Base-by-base conservation (phyloP, 2,329 filamentous ascomycete genomes). In the Colletotrichum sp. region DNA sequence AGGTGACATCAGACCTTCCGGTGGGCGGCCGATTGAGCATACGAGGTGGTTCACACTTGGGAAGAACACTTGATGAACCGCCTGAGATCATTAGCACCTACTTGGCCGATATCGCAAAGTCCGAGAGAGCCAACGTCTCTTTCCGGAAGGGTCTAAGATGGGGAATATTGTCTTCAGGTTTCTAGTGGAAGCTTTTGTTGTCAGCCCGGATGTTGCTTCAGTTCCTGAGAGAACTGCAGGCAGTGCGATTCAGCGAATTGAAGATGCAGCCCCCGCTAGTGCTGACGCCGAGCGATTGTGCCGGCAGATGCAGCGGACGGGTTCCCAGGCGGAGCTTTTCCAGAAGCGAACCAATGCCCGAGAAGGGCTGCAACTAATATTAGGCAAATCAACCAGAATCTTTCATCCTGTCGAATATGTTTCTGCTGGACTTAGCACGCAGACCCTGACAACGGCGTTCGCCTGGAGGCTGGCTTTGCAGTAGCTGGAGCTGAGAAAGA, bases 21-120 rank as follows among this genome's bases (percentile, higher is more conserved):
- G 43, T 13, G 43, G 43, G 43, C 43, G 10, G 43, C 43, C n/a
- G 43, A 48, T 13, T 21, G 6, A 21, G 18, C 18, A 12, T 3
- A n/a, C 43, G 3, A 21, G n/a, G 18, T 21, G 1, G 6, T 21
- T 21, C 18, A 13, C 0, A 13, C 43, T 13, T 1, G n/a, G 6
- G 6, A 48, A 13, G 10, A 48, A 21, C 9, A 13, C 43, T 13
- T 21, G 9, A 48, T 48, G 43, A 21, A 13, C n/a, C n/a, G n/a
- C 3, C 3, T 13, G 10, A 21, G 2, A 21, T 48, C 43, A 12
- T 48, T 21, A 7, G 10, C 9, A 13, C 10, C 6, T 13, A 2
- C 18, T 13, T 48, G 6, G 9, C 6, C n/a, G 1, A 48, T 12
- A 48, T 7, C 10, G 43, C 9, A 48, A 2, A 48, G 10, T 21